Evolutionary conservation across 495 filamentous ascomycete genomes (phyloP).

Genomic region (Hamigera avellanea): DNA sequence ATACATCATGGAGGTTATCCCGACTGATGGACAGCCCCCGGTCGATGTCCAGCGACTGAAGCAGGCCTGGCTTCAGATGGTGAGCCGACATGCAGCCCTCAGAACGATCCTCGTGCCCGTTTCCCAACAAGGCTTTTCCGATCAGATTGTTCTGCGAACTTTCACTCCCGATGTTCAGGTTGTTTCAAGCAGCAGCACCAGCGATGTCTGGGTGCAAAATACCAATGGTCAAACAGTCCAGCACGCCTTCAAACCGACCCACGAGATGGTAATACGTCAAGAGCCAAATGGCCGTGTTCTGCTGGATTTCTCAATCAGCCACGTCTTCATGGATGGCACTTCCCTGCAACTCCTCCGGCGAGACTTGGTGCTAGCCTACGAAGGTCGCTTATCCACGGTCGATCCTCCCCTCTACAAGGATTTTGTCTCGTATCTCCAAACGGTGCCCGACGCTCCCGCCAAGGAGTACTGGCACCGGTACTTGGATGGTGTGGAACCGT

Average conservation of each 20-base stretch:
- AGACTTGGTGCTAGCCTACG: constrained; percentile 7
- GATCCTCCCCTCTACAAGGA: constrained; percentile 10
- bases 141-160: constrained; percentile 1
- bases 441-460: constrained; percentile 12
- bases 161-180: too few relatives aligned
- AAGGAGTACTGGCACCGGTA: constrained; percentile 31
- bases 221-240: too few relatives aligned
- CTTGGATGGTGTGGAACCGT: constrained; percentile 25
- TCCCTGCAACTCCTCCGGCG: constrained; percentile 8
- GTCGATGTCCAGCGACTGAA: not conserved
- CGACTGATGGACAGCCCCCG: too few relatives aligned
- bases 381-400: not conserved
- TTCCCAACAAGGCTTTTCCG: not conserved
- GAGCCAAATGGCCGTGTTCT: constrained; percentile 10
- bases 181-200: too few relatives aligned
- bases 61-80: constrained; percentile 1
- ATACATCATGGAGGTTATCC: too few relatives aligned
- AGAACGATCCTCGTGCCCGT: constrained; percentile 3
- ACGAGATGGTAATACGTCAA: constrained; percentile 22
- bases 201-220: too few relatives aligned
- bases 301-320: constrained; percentile 31
- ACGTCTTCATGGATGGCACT: constrained; percentile 22
- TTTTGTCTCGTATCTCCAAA: constrained; percentile 28
- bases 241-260: too few relatives aligned
- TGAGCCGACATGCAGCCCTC: constrained; percentile 1